phyloP scores from a whole-genome alignment of 1,284 basidiomycete species.

The Lentinus polychrous region DNA sequence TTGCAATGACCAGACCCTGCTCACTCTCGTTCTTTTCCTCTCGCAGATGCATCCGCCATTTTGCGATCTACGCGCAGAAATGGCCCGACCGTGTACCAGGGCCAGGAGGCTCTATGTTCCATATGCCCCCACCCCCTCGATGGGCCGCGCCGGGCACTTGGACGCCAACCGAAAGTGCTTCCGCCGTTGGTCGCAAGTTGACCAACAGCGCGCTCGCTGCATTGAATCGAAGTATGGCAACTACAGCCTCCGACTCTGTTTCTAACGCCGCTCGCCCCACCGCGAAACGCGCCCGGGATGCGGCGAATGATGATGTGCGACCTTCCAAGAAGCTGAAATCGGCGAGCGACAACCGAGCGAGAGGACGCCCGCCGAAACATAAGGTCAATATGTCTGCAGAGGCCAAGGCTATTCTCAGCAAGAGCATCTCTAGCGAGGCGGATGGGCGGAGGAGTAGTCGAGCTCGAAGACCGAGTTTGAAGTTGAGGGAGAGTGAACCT shows the following conservation, averaged over 20 bases:
- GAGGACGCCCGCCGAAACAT: slow-evolving; percentile 23
- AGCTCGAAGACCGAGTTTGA: slow-evolving; percentile 26
- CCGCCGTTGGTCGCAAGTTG: slow-evolving; percentile 28
- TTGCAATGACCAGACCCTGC: background rate
- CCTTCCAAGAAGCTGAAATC: slow-evolving; percentile 34
- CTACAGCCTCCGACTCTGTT: slow-evolving; percentile 21
- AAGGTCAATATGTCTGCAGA: slow-evolving; percentile 32
- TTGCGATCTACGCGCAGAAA: slow-evolving; percentile 58
- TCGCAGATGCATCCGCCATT: slow-evolving; percentile 66
- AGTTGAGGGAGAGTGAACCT: slow-evolving; percentile 27
- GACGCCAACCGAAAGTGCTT: slow-evolving; percentile 30
- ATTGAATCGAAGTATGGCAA: slow-evolving; percentile 48
- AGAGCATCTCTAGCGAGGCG: slow-evolving; percentile 7
- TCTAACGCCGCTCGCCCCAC: slow-evolving; percentile 19
- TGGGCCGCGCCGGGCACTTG: slow-evolving; percentile 25
- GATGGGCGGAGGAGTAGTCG: slow-evolving; percentile 27
- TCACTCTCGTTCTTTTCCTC: slow-evolving; percentile 6
- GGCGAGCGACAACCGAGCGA: slow-evolving; percentile 12
- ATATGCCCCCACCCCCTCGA: slow-evolving; percentile 38
- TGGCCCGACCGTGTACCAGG: slow-evolving; percentile 61
- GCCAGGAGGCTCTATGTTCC: slow-evolving; percentile 35
- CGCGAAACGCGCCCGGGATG: slow-evolving; percentile 26
- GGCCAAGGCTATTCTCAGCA: slow-evolving; percentile 13
- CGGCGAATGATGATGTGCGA: slow-evolving; percentile 27
- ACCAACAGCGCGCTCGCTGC: slow-evolving; percentile 42